Base-by-base conservation (phyloP, 2,329 filamentous ascomycete genomes). In the Alternaria triticina region DNA sequence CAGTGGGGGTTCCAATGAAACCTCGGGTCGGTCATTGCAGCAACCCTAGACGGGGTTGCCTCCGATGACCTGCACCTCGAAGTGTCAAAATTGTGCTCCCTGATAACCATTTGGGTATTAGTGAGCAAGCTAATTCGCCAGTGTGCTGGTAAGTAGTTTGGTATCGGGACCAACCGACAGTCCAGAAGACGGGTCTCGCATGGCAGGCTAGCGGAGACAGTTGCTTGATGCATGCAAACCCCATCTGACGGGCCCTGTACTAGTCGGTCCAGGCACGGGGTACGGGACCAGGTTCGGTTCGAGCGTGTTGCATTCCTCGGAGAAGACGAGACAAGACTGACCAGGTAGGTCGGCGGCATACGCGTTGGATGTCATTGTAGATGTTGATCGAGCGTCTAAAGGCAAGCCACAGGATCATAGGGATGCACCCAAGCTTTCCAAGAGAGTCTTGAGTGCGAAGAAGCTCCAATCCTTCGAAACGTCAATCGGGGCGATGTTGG, bases 381-480 rank as follows among this genome's bases (percentile, higher is more conserved):
- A 43, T 23, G 43, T 17, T 47, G 22, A 56, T 23, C 43, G 27
- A 20, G 50, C 7, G 28, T 17, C 12, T 55, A 44, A 55, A 50
- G 15, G n/a, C 44, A 55, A 30, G 58, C 58, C 58, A 60, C 58
- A 50, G 3, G 12, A 54, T 60, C 51, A 49, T 43, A 25, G 44
- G 13, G 23, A 54, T n/a, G 12, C 10, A 28, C 30, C 27, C 28
- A 60, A 47, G 40, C 51, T 45, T 49, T 30, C 22, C 51, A 45
- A 60, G 54, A 54, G 30, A 7, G 25, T 13, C 43, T 43, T 17
- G 58, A 33, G 51, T 6, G 44, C 44, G 51, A 56, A 28, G 51
- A 60, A 60, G 58, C 58, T 60, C 55, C 51, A 44, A 56, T 56
- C 28, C 40, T 46, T 36, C 44, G 20, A 33, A 28, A n/a, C 15